These are phyloP conservation scores for Arachis monticola DNA, from an alignment of 331 rosid species.

Conservation along the genomic window DNA sequence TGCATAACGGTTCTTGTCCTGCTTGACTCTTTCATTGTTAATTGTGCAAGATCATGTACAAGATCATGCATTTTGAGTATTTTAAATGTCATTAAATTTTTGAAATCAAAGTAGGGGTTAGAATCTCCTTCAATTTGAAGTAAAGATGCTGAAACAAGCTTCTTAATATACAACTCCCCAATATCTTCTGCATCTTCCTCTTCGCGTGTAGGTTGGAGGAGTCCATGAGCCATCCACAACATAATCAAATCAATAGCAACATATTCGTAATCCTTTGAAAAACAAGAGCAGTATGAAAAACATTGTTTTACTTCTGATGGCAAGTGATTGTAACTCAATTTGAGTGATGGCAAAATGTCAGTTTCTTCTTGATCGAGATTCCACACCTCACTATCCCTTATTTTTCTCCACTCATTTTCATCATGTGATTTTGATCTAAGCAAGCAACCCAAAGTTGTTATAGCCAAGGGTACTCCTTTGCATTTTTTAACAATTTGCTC, in stretches of 20 bases:
- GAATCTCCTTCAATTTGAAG: conserved; percentile 28
- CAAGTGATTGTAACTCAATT: conserved; percentile 39
- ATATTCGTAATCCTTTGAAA: conserved; percentile 33
- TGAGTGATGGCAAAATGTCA: conserved; percentile 37
- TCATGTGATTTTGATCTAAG: conserved; percentile 18
- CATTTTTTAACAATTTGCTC: conserved; percentile 40
- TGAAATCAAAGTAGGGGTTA: no score
- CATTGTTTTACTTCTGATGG: conserved; percentile 37
- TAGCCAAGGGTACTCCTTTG: conserved; percentile 42
- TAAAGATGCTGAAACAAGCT: conserved; percentile 41
- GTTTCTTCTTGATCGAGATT: background rate
- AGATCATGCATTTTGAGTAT: conserved; percentile 40
- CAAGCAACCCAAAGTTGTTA: conserved; percentile 40
- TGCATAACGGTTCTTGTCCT: no score
- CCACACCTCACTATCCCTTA: conserved; percentile 45
- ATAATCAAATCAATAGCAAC: background rate
- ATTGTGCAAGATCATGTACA: conserved; percentile 41
- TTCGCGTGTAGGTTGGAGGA: conserved; percentile 18
- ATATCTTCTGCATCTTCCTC: conserved; percentile 31
- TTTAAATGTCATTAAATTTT: no score
- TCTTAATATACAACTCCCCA: conserved; percentile 37
- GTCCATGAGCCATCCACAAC: conserved; percentile 47
- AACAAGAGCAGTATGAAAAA: conserved; percentile 28
- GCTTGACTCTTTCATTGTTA: no score
- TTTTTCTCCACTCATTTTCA: conserved; percentile 31